Base-by-base conservation (phyloP, 2,329 filamentous ascomycete genomes). In the Diaporthe destruens region DNA sequence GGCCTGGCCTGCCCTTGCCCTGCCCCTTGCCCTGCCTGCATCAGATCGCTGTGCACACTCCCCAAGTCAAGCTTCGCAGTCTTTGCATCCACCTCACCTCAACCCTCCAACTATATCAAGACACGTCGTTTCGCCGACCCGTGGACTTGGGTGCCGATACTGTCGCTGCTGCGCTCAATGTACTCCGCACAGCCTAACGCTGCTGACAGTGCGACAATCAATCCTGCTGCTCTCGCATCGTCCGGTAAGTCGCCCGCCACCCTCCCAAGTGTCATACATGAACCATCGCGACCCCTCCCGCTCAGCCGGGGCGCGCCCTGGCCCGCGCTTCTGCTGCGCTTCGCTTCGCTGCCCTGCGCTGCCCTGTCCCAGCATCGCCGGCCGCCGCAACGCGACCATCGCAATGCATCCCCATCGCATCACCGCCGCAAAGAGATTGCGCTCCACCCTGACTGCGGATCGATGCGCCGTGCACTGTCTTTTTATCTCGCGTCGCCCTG, bases 171-270 rank as follows among this genome's bases (percentile, higher is more conserved):
- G 82, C 80, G 80, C 83, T 83, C 82, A 66, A 87, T 88, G 86
- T 88, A 88, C 86, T 87, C 89, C 82, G 86, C 88, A 82, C 87
- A 89, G 83, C 88, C 91, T 83, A 92, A 92, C 87, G 90, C 90
- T 84, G 92, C 93, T 89, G 92, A 94, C 82, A 92, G 92, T 87
- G 93, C 93, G 82, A 97, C 94, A 81, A 96, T 97, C 87, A 94
- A 97, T 87, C 94, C 94, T 82, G 94, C 94, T 80, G 93, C 93
- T 76, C 88, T 97, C 86, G 94, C 93, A 85, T 92, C 91, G 81
- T 86, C 91, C 86, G 90, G 93, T 96, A 91, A 83, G 85, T 87
- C 47, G 51, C 59, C 69, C 74, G 73, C 71, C 20, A 61, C 75
- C 66, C 68, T 70, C 63, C 55, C 55, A 71, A 70, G 34, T 75